Base-by-base conservation (phyloP, 495 filamentous ascomycete species). In the Barbatosphaeria neglecta region DNA sequence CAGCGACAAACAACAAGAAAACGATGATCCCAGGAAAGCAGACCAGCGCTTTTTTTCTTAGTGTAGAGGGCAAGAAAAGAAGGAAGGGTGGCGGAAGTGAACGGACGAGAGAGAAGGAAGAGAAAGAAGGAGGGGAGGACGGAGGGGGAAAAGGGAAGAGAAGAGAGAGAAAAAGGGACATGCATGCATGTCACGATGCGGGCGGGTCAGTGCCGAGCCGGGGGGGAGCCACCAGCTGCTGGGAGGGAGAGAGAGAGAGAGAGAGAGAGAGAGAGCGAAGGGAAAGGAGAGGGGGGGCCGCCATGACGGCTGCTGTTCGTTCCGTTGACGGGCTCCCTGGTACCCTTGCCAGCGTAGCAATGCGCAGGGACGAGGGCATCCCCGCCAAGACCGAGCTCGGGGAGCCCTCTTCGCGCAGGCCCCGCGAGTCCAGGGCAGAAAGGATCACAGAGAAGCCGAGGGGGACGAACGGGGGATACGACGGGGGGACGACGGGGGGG, bases 41-140 rank as follows among this genome's bases (percentile, higher is more conserved):
- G 69, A 75, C 72, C 72, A 69, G 72, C 66, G 74, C 72, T 77
- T 73, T 61, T 45, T n/a, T n/a, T n/a, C n/a, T n/a, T n/a, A n/a
- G n/a, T n/a, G n/a, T n/a, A n/a, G 50, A 49, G 50, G 56, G 61
- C 64, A 58, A 53, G 62, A 62, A 65, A 61, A 64, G 57, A 61
- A 62, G 52, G 53, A 55, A 24, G 49, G 25, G 19, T 25, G 43
- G 16, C 43, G 51, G 45, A 42, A 43, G 50, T 23, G 27, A 43
- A 46, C 31, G 48, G 48, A 28, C 43, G 41, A 49, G 50, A 52
- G 42, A 22, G 45, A 53, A 56, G 33, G 45, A 44, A 47, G 45
- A 52, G 16, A 35, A n/a, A 15, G 31, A 35, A 15, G 31, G 31
- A n/a, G 16, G 27, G 27, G 27, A 31, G 7, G 15, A 10, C 2